Evolutionary conservation across 441 rosid genomes (phyloP), one percentile per base, ranked within the genome.

Genomic region (Adansonia gregorii): DNA sequence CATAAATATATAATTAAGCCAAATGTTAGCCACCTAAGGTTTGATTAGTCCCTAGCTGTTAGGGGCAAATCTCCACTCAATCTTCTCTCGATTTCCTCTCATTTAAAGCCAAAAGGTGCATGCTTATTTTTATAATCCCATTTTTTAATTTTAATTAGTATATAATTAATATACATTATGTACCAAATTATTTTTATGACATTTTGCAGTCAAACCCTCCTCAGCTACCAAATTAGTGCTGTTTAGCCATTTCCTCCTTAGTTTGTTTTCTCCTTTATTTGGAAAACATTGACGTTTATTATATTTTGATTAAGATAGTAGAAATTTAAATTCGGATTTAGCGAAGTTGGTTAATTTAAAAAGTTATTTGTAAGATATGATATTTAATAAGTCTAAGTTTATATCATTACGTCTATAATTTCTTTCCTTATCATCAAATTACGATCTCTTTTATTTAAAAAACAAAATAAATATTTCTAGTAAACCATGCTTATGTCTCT

Each of bases 91-190:
- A 83, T 82, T 41, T 85, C 67, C 79, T 74, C 81, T 73, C 84
- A 75, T 84, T 85, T 71, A 84, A 86, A 56, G 41, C 87, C 72
- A 76, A 86, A 84, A 85, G 82, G 52, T 70, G 65, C 72, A 67
- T 35, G 72, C 67, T 73, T 15, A 59, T 48, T 56, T 58, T 43
- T 49, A 14, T 67, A 43, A n/a, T 59, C 20, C 60, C 10, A 10
- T 9, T 76, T 9, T 48, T 63, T 31, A 27, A 31, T 58, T 49
- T 24, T 24, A 24, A 24, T 24, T 24, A 24, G 27, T 24, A 24
- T 1, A 24, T 24, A 24, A 24, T 24, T 24, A 24, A 24, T 24
- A 24, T 24, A 24, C 27, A 24, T 24, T 1, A 24, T 24, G 27
- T 24, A 24, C 27, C 27, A 24, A 24, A 24, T 24, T 24, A 24